Conservation (phyloP, 2,329 filamentous ascomycete genomes). For the Xylariaceae sp. region DNA sequence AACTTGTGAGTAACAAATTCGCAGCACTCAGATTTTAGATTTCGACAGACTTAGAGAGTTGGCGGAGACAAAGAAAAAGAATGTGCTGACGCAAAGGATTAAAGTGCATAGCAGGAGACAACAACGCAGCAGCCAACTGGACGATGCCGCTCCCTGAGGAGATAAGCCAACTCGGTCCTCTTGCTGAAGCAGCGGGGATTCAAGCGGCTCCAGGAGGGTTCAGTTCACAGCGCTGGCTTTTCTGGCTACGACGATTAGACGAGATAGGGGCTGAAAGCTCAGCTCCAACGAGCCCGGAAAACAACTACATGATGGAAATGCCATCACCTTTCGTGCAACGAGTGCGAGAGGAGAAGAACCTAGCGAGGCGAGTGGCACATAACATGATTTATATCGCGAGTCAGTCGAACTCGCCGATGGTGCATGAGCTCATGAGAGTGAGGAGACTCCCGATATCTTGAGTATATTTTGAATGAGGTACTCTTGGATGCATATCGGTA, state of each 20-base stretch:
- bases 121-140: conserved; percentile 1
- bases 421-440: conserved; percentile 18
- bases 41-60: too few relatives aligned
- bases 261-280: conserved; percentile 19
- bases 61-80: too few relatives aligned
- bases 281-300: conserved; percentile 1
- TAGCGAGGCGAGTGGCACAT: conserved; percentile 16
- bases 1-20: too few relatives aligned
- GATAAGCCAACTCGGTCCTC: conserved; percentile 11
- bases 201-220: conserved; percentile 14
- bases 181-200: conserved; percentile 17
- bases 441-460: conserved; percentile 15
- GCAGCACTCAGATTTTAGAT: too few relatives aligned
- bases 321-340: conserved; percentile 15
- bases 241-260: conserved; percentile 21
- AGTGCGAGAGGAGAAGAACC: conserved; percentile 15
- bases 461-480: too few relatives aligned
- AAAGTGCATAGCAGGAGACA: conserved; percentile 21
- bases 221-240: conserved; percentile 20
- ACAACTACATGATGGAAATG: conserved; percentile 7
- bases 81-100: too few relatives aligned
- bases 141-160: conserved; percentile 12
- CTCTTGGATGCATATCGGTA: too few relatives aligned
- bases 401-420: conserved; percentile 19
- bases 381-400: conserved; percentile 20